Evolutionary conservation across 2,329 filamentous ascomycete species (phyloP).

Genomic region (Pyrenophora teres): DNA sequence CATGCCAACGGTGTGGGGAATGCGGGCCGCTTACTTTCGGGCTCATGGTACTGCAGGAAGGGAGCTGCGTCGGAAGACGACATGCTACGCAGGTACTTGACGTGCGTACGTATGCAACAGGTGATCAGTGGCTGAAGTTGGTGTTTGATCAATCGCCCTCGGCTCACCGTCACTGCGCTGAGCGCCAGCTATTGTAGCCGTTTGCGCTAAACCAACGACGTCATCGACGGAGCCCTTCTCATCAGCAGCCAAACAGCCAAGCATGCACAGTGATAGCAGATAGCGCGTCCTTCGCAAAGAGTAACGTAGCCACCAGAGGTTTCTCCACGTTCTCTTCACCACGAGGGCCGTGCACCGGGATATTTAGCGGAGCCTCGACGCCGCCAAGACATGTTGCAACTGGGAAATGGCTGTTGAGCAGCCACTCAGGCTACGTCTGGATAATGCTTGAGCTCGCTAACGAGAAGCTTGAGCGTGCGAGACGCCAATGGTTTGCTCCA

Average conservation of each 20-base stretch:
- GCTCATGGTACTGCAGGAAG: slow-evolving; percentile 17
- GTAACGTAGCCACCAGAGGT: not conserved
- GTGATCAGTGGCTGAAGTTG: not conserved
- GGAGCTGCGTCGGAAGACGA: not conserved
- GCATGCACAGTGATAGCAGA: not conserved
- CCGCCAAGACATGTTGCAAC: not conserved
- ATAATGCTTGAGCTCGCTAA: slow-evolving; percentile 1
- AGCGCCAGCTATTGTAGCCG: too few species aligned
- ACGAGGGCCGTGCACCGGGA: not conserved
- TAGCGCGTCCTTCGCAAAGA: slow-evolving; percentile 1
- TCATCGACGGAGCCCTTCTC: not conserved
- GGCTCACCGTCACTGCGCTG: too few species aligned
- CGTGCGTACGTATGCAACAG: not conserved
- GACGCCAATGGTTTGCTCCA: slow-evolving; percentile 3
- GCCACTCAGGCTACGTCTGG: not conserved
- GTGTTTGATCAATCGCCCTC: not conserved
- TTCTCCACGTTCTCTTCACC: slow-evolving; percentile 4
- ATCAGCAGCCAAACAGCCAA: not conserved
- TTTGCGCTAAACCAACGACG: not conserved
- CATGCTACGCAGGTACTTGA: not conserved
- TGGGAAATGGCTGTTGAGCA: not conserved
- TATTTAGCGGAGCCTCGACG: slow-evolving; percentile 1
- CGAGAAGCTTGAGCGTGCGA: slow-evolving; percentile 1
- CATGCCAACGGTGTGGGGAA: not conserved
- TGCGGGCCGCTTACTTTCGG: slow-evolving; percentile 2